These are phyloP conservation scores for Phytophthora syringae DNA, from an alignment of 352 stramenopile genomes.

Conservation along the genomic window DNA sequence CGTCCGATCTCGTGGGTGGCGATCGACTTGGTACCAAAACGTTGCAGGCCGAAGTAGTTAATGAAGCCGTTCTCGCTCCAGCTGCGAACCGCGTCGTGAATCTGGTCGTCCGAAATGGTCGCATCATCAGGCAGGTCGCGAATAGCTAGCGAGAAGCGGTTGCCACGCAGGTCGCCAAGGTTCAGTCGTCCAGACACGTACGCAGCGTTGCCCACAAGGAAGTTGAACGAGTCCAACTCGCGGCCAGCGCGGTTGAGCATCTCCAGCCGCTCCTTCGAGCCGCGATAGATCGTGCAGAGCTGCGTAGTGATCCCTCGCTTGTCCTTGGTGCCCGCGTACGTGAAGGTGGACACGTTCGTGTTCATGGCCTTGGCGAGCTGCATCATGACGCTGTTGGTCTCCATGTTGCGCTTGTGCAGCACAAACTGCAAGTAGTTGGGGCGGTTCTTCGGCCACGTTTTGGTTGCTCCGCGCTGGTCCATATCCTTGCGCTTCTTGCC, in stretches of 20 bases:
- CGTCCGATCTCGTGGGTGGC: constrained; percentile 92
- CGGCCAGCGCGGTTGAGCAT: constrained; percentile 74
- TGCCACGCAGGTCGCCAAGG: constrained; percentile 93
- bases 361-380: constrained; percentile 82
- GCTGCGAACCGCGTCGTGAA: constrained; percentile 70
- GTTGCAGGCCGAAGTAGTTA: constrained; percentile 99
- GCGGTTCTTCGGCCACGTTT: constrained; percentile 65
- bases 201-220: constrained; percentile 93
- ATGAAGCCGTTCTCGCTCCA: constrained; percentile 93
- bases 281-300: constrained; percentile 92
- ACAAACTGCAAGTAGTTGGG: constrained; percentile 95
- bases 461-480: constrained; percentile 52
- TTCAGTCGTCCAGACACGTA: constrained; percentile 93
- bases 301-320: constrained; percentile 97
- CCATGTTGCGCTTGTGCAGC: constrained; percentile 97
- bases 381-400: constrained; percentile 90
- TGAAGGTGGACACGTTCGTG: constrained; percentile 77
- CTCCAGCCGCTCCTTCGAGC: constrained; percentile 79
- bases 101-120: constrained; percentile 62
- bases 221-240: constrained; percentile 83
- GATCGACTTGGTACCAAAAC: constrained; percentile 94
- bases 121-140: constrained; percentile 82
- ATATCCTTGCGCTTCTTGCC: constrained; percentile 89
- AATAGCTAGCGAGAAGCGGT: constrained; percentile 96
- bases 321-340: constrained; percentile 97